These are phyloP conservation scores for Backusella australiensis DNA, from an alignment of 192 early-diverging fungal species.

Conservation along the genomic window DNA sequence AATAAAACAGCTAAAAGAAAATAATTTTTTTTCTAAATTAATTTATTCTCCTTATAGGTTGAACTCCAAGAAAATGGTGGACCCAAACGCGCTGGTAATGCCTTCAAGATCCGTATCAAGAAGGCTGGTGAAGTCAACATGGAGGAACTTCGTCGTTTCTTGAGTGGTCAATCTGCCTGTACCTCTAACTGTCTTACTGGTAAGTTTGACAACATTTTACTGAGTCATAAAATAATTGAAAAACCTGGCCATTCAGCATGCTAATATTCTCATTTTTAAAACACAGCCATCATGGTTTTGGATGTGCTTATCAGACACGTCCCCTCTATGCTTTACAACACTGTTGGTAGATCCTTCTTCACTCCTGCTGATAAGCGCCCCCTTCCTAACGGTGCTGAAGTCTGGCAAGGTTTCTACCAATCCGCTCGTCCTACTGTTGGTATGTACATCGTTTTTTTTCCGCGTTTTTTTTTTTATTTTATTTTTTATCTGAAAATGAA, in stretches of 20 bases:
- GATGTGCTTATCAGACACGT: slow-evolving; percentile 85
- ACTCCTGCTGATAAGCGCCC: slow-evolving; percentile 58
- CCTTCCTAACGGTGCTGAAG: slow-evolving; percentile 74
- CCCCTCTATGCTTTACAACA: slow-evolving; percentile 75
- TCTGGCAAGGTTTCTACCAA: slow-evolving; percentile 94
- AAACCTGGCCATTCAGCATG: not conserved
- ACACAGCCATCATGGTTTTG: slow-evolving; percentile 58
- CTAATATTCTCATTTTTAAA: not conserved
- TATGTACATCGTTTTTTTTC: slow-evolving; percentile 12
- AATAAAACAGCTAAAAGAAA: not conserved
- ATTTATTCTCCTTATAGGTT: slow-evolving; percentile 28
- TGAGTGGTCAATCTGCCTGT: slow-evolving; percentile 41
- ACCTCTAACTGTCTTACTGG: slow-evolving; percentile 46
- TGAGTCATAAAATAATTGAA: not conserved
- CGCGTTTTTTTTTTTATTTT: not conserved
- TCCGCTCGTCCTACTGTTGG: slow-evolving; percentile 78
- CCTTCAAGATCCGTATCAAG: slow-evolving; percentile 65
- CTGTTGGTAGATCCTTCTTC: slow-evolving; percentile 89
- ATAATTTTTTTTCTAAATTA: not conserved
- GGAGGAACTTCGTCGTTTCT: slow-evolving; percentile 54
- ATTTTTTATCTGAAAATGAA: not conserved
- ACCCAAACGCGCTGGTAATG: slow-evolving; percentile 43
- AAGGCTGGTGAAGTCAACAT: slow-evolving; percentile 68
- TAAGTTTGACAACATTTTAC: not conserved
- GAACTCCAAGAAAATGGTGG: slow-evolving; percentile 40